Evolutionary conservation across 148 eudicot genomes (phyloP).

Genomic region (Euryodendron excelsum): DNA sequence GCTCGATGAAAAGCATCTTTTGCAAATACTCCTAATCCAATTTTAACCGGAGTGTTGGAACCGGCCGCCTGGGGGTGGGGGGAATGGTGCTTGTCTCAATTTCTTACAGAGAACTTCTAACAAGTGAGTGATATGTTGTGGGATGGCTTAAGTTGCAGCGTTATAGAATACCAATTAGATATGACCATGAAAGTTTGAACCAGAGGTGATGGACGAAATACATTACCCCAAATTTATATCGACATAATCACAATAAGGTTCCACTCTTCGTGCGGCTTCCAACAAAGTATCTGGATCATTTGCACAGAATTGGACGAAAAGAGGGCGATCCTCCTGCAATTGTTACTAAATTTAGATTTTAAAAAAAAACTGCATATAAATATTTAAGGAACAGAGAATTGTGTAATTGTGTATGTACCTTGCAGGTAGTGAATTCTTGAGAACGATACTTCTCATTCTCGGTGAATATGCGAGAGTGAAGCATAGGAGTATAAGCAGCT

Average conservation of each 20-base stretch:
- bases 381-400: not conserved
- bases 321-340: slow-evolving; percentile 89
- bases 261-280: slow-evolving; percentile 82
- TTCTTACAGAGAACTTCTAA: not conserved
- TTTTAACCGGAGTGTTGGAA: not conserved
- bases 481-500: slow-evolving; percentile 95
- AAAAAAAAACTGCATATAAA: not conserved
- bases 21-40: not conserved
- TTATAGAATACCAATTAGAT: not conserved
- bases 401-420: slow-evolving; percentile 37
- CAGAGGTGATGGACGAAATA: not conserved
- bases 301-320: slow-evolving; percentile 96
- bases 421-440: slow-evolving; percentile 74
- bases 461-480: slow-evolving; percentile 73
- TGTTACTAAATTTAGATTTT: not conserved
- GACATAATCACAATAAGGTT: slow-evolving; percentile 86
- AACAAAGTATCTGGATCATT: slow-evolving; percentile 82
- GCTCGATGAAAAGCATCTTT: not conserved
- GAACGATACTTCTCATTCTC: slow-evolving; percentile 79
- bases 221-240: slow-evolving; percentile 92
- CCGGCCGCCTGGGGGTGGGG: too few species aligned
- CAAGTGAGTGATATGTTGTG: not conserved
- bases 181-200: not conserved
- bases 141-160: not conserved
- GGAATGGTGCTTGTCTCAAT: not conserved